Conservation (phyloP, 2,329 filamentous ascomycete genomes). For the Aureobasidium sp. region DNA sequence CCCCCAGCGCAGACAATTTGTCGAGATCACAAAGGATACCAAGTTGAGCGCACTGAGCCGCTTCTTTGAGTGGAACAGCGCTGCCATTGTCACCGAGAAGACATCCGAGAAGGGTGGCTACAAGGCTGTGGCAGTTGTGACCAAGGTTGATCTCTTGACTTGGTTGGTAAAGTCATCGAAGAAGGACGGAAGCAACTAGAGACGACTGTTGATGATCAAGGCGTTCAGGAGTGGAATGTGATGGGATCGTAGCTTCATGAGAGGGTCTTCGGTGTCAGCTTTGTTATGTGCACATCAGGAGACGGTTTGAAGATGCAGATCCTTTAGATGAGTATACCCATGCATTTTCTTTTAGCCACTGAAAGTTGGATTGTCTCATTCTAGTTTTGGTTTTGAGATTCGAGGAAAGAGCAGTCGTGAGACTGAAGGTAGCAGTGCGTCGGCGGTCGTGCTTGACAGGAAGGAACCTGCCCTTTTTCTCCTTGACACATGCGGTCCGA, state of each 20-base stretch:
- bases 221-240: not conserved
- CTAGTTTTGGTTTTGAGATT: not conserved
- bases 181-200: slow-evolving; percentile 13
- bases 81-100: slow-evolving; percentile 84
- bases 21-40: slow-evolving; percentile 90
- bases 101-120: slow-evolving; percentile 46
- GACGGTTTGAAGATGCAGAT: not conserved
- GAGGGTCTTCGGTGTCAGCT: not conserved
- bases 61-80: slow-evolving; percentile 98
- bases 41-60: slow-evolving; percentile 73
- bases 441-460: not conserved
- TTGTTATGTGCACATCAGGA: not conserved
- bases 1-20: slow-evolving; percentile 59
- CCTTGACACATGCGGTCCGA: not conserved
- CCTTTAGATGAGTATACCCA: slow-evolving; percentile 8
- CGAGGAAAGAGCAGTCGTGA: not conserved
- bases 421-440: not conserved
- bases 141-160: slow-evolving; percentile 89
- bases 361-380: not conserved
- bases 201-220: not conserved
- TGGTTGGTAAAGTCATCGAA: slow-evolving; percentile 70
- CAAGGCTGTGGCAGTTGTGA: slow-evolving; percentile 83
- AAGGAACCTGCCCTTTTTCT: not conserved
- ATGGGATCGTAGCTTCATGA: not conserved
- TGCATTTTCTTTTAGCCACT: not conserved